phyloP scores from a whole-genome alignment of 2,329 filamentous ascomycete species.

The Fusarium begoniae region DNA sequence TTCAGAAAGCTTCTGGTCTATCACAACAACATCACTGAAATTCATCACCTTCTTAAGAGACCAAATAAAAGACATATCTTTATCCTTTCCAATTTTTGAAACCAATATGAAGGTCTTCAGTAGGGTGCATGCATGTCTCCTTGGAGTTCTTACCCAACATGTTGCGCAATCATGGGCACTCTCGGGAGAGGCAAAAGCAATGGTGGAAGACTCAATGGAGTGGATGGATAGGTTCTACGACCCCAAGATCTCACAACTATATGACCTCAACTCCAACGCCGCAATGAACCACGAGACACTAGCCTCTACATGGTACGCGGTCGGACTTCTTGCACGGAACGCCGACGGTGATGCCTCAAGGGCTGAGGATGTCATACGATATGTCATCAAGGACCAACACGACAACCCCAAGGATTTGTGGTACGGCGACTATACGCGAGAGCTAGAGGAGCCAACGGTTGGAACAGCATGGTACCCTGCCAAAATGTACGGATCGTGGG shows the following conservation, averaged over 20 bases:
- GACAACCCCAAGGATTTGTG: conserved; percentile 3
- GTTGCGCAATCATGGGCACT: neutral
- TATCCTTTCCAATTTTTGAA: neutral
- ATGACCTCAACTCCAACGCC: conserved; percentile 6
- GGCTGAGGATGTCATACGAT: conserved; percentile 12
- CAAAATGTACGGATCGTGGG: conserved; percentile 13
- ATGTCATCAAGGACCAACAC: conserved; percentile 16
- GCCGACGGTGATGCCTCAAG: neutral
- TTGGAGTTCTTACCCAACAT: neutral
- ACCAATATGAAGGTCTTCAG: conserved; percentile 6
- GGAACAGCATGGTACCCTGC: conserved; percentile 18
- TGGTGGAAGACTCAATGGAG: conserved; percentile 22
- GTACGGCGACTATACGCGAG: conserved; percentile 18
- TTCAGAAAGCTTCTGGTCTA: neutral
- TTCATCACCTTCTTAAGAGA: neutral
- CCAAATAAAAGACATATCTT: neutral
- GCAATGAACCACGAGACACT: conserved; percentile 21
- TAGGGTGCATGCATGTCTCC: neutral
- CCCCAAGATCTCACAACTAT: conserved; percentile 33
- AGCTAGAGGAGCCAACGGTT: conserved; percentile 15
- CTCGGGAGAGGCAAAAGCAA: conserved; percentile 17
- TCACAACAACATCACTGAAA: neutral
- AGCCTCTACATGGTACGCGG: conserved; percentile 18
- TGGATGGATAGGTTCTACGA: conserved; percentile 29
- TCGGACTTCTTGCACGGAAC: conserved; percentile 17